A percentile compares a stretch with the other conserved stretches of the same genome.
phyloP scores from a whole-genome alignment of 1,284 basidiomycete species.

The Ceratobasidium sp. region DNA sequence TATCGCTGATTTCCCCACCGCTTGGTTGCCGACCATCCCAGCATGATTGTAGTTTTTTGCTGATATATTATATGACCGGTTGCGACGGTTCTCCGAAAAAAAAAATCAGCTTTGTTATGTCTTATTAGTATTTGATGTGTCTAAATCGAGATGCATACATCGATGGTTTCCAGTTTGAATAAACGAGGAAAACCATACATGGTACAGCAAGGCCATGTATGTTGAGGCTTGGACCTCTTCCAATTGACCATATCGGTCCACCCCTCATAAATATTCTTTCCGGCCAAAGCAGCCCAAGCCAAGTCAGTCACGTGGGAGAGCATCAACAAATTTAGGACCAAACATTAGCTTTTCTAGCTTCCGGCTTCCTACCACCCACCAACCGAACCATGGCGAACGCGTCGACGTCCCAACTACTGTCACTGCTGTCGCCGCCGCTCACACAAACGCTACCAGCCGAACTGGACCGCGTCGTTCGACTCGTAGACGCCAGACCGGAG shows the following conservation, averaged over 20 bases:
- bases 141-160: not conserved
- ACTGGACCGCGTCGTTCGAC: slow-evolving; percentile 56
- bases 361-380: not conserved
- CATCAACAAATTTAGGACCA: slow-evolving; percentile 24
- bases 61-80: not conserved
- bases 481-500: slow-evolving; percentile 66
- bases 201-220: not conserved
- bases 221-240: not conserved
- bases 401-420: not conserved
- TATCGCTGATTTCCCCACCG: slow-evolving; percentile 79
- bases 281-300: not conserved
- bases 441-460: slow-evolving; percentile 18
- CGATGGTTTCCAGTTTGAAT: not conserved
- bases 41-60: not conserved
- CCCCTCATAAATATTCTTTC: not conserved
- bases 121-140: too few species aligned
- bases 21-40: slow-evolving; percentile 68
- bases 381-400: not conserved
- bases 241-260: not conserved
- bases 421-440: not conserved
- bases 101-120: not conserved
- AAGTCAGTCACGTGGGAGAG: slow-evolving; percentile 7
- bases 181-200: not conserved
- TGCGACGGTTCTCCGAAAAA: not conserved
- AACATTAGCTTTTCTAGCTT: slow-evolving; percentile 11